Percentiles rank a stretch among this genome's conserved stretches.
Conservation (phyloP, 495 filamentous ascomycete genomes). For the Daldinia decipiens region DNA sequence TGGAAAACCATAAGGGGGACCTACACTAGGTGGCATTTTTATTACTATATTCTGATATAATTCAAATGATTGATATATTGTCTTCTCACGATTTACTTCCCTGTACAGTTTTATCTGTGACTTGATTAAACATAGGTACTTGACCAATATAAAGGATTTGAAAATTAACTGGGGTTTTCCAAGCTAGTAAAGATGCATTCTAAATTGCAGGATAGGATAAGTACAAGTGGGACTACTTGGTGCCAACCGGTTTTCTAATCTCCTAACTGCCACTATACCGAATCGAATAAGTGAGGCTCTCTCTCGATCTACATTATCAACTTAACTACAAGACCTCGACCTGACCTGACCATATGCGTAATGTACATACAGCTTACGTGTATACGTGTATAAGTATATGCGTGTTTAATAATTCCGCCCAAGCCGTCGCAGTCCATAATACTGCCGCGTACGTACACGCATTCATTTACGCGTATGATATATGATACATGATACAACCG, state of each 20-base stretch:
- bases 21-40: neutral
- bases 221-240: neutral
- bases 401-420: neutral
- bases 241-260: neutral
- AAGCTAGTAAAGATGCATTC: too few relatives aligned
- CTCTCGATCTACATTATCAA: neutral
- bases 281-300: neutral
- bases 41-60: neutral
- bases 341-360: neutral
- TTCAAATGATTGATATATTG: neutral
- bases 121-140: neutral
- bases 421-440: neutral
- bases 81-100: too few relatives aligned
- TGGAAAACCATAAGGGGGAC: conserved; percentile 12
- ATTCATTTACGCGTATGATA: conserved; percentile 9
- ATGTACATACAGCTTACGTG: neutral
- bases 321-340: neutral
- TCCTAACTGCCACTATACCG: neutral
- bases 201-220: too few relatives aligned
- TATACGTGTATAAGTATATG: neutral
- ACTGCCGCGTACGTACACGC: neutral
- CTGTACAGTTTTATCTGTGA: neutral
- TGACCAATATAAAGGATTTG: neutral
- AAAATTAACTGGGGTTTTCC: neutral
- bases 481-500: conserved; percentile 9